Conservation (phyloP, 179 eudicot species). For the Camellia oleifera region DNA sequence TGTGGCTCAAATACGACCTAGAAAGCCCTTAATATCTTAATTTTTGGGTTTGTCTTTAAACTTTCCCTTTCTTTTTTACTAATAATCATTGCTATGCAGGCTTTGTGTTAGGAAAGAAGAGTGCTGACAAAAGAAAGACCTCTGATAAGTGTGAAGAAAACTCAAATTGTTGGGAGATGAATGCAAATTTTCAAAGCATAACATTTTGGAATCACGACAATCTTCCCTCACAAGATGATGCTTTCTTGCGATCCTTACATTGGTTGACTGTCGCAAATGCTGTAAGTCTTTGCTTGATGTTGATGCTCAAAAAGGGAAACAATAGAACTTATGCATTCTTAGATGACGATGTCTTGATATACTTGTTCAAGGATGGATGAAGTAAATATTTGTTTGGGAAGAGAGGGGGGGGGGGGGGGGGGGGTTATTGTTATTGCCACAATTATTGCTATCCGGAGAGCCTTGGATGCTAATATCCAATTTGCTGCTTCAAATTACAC, state of each 20-base stretch:
- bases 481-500: constrained; percentile 2
- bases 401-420: no score
- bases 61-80: background rate
- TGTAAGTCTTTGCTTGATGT: constrained; percentile 44
- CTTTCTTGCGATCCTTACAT: constrained; percentile 74
- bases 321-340: background rate
- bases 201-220: constrained; percentile 88
- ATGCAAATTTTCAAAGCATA: constrained; percentile 59
- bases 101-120: constrained; percentile 70
- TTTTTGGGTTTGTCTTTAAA: background rate
- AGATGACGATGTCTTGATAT: background rate
- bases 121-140: constrained; percentile 27
- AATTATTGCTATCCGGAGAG: background rate
- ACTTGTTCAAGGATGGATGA: background rate
- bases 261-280: constrained; percentile 82
- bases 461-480: background rate
- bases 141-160: constrained; percentile 23
- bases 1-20: no score
- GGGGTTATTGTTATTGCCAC: background rate
- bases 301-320: background rate
- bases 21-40: background rate
- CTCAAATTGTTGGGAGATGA: constrained; percentile 60
- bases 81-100: constrained; percentile 37
- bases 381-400: background rate
- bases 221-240: constrained; percentile 83